These are phyloP conservation scores for Avena sativa DNA, from an alignment of 176 grass and related monocot genomes.

Conservation along the genomic window DNA sequence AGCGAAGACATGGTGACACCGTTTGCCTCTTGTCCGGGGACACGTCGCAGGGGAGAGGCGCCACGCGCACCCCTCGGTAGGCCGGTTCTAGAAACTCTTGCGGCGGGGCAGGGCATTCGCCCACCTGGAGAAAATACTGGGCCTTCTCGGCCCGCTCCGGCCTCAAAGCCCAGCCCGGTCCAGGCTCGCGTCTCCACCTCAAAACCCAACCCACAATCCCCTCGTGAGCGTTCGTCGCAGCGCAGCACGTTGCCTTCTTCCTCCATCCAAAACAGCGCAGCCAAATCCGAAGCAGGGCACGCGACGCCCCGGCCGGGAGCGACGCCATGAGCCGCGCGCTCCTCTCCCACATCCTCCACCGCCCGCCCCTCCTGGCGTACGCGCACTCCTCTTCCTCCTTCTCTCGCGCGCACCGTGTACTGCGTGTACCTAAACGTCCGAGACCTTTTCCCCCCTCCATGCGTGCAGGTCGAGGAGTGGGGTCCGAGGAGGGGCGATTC, in stretches of 20 bases:
- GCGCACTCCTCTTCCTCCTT: not conserved
- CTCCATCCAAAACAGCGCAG: constrained; percentile 37
- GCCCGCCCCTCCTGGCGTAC: constrained; percentile 56
- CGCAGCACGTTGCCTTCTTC: not conserved
- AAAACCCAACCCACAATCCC: not conserved
- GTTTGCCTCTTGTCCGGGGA: constrained; percentile 28
- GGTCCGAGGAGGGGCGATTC: constrained; percentile 40
- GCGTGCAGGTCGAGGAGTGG: constrained; percentile 41
- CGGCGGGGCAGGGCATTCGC: not conserved
- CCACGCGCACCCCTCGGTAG: constrained; percentile 39
- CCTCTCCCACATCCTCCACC: constrained; percentile 58
- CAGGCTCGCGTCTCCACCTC: not conserved
- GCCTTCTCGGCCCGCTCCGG: not conserved
- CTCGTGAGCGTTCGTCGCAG: too few relatives aligned
- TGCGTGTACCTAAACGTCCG: not conserved
- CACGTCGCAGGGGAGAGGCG: constrained; percentile 49
- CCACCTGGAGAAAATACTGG: not conserved
- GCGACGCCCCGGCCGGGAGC: not conserved
- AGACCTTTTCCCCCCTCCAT: not conserved
- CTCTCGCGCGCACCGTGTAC: not conserved
- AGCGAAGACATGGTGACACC: constrained; percentile 36
- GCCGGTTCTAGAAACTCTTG: constrained; percentile 39
- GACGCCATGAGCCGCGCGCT: constrained; percentile 62
- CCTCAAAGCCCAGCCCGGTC: not conserved
- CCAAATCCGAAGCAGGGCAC: constrained; percentile 38